Percentiles rank a stretch among this genome's conserved stretches.
These are phyloP conservation scores for Podospora tetraspora DNA, from an alignment of 495 filamentous ascomycete species.

Conservation along the genomic window DNA sequence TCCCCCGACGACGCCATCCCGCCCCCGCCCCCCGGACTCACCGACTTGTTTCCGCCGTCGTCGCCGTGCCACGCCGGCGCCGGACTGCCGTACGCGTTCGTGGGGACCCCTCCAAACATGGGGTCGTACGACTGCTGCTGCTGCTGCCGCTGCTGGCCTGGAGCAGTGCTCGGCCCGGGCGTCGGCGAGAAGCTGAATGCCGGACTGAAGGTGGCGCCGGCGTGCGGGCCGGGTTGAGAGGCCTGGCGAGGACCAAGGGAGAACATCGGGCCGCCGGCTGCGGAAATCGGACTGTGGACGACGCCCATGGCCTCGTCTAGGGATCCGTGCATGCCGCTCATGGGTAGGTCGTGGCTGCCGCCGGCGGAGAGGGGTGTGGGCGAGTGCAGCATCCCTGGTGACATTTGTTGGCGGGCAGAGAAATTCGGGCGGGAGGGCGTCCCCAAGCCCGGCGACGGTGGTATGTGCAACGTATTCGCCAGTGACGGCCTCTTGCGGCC, in stretches of 20 bases:
- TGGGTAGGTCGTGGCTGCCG: constrained; percentile 13
- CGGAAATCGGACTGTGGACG: constrained; percentile 4
- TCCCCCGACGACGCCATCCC: constrained; percentile 27
- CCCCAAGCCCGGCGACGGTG: constrained; percentile 22
- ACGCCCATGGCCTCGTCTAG: constrained; percentile 17
- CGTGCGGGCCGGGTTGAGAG: constrained; percentile 1
- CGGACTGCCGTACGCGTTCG: constrained; percentile 43
- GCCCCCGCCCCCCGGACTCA: constrained; percentile 40
- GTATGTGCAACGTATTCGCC: constrained; percentile 23
- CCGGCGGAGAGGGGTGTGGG: constrained; percentile 22
- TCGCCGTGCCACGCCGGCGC: constrained; percentile 38
- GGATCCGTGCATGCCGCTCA: constrained; percentile 20
- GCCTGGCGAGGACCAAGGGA: constrained; percentile 15
- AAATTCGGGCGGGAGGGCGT: constrained; percentile 29
- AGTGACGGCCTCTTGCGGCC: constrained; percentile 34
- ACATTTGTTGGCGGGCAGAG: constrained; percentile 26
- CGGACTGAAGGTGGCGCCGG: constrained; percentile 21
- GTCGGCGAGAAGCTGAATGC: constrained; percentile 23
- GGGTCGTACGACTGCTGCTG: constrained; percentile 42
- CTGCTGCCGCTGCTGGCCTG: not conserved
- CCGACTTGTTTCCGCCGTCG: constrained; percentile 22
- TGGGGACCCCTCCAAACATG: constrained; percentile 49
- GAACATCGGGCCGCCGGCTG: constrained; percentile 15
- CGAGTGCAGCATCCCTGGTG: constrained; percentile 30
- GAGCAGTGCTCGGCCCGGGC: constrained; percentile 17